Evolutionary conservation across 208 protist genomes (phyloP).

Genomic region (Trypanosoma caninum): DNA sequence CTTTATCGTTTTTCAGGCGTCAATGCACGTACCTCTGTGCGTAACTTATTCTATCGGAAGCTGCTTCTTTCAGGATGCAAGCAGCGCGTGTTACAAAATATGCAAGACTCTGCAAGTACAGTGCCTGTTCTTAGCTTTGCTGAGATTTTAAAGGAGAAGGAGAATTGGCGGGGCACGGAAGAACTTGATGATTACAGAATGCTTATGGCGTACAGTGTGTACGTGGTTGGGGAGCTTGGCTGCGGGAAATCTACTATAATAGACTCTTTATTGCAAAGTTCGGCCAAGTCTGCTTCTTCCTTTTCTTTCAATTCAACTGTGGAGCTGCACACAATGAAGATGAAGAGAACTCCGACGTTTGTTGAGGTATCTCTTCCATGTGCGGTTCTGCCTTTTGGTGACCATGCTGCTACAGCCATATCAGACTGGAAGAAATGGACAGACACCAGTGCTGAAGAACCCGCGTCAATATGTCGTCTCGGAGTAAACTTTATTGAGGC

Average conservation of each 20-base stretch:
- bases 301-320: background rate
- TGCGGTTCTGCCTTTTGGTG: background rate
- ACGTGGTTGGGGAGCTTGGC: constrained; percentile 8
- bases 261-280: background rate
- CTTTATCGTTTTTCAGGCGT: constrained; percentile 8
- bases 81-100: background rate
- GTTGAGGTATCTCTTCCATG: constrained; percentile 3
- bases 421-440: background rate
- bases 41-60: background rate
- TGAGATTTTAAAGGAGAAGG: constrained; percentile 10
- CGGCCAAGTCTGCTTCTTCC: background rate
- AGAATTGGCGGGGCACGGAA: background rate
- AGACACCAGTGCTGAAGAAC: background rate
- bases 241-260: constrained; percentile 14
- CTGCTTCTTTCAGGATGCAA: constrained; percentile 12
- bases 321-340: constrained; percentile 16
- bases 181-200: constrained; percentile 19
- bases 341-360: constrained; percentile 6
- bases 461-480: constrained; percentile 1
- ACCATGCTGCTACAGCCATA: background rate
- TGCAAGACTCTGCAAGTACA: background rate
- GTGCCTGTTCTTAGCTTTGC: constrained; percentile 15
- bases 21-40: background rate
- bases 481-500: constrained; percentile 20
- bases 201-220: constrained; percentile 16